A percentile compares a stretch with the other conserved stretches of the same genome.
Evolutionary conservation across 352 stramenopile genomes (phyloP).

Genomic region (Phytophthora sp.): DNA sequence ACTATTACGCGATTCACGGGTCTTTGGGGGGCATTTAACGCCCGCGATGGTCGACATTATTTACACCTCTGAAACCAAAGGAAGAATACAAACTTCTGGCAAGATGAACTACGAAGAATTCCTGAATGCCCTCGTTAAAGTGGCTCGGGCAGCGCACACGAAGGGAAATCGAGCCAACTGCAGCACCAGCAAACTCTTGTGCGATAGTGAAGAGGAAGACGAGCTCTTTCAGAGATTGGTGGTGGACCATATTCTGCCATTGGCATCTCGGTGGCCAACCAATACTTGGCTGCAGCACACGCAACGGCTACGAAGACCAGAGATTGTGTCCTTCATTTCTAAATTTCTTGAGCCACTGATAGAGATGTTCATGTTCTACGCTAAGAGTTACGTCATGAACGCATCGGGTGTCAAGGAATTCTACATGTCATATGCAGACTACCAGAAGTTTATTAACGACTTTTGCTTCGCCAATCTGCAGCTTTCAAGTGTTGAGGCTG

Average conservation of each 20-base stretch:
- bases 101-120: constrained; percentile 87
- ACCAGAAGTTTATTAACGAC: constrained; percentile 77
- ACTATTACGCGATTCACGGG: constrained; percentile 61
- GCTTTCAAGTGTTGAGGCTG: constrained; percentile 70
- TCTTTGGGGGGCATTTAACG: constrained; percentile 60
- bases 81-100: constrained; percentile 55
- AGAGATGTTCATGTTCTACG: constrained; percentile 85
- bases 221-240: constrained; percentile 62
- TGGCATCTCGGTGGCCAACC: constrained; percentile 62
- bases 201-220: constrained; percentile 57
- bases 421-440: constrained; percentile 75
- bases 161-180: constrained; percentile 37
- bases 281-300: constrained; percentile 60
- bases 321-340: constrained; percentile 65
- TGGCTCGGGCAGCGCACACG: constrained; percentile 49
- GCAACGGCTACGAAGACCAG: constrained; percentile 45
- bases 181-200: constrained; percentile 37
- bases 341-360: constrained; percentile 73
- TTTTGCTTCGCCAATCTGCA: constrained; percentile 76
- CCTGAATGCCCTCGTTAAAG: constrained; percentile 75
- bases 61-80: constrained; percentile 81
- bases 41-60: constrained; percentile 81
- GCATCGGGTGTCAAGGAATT: constrained; percentile 57
- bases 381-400: constrained; percentile 58
- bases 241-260: constrained; percentile 62